Conservation (phyloP, 331 rosid genomes). For the Telfairia occidentalis region DNA sequence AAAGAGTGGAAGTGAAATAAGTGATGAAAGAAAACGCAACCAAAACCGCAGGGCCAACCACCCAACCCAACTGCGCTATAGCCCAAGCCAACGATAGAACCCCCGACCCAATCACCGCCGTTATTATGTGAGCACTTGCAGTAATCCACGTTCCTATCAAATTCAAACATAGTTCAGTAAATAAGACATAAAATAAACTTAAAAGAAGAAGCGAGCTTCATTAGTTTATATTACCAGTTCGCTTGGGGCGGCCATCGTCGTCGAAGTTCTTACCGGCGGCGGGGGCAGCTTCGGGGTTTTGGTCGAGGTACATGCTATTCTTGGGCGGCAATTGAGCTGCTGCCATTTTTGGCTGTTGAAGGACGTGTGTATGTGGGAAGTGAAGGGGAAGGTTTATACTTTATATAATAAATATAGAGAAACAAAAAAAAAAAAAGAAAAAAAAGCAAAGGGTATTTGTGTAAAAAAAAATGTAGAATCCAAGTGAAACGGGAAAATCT, state of each 20-base stretch:
- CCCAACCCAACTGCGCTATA: conserved; percentile 87
- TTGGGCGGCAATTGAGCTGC: not conserved
- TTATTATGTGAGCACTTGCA: conserved; percentile 92
- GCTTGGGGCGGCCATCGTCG: conserved; percentile 69
- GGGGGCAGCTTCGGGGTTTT: not conserved
- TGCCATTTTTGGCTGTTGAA: not conserved
- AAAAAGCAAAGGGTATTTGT: not conserved
- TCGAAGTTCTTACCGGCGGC: conserved; percentile 38
- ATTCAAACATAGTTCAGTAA: not conserved
- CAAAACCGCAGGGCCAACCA: conserved; percentile 75
- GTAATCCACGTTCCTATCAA: conserved; percentile 84
- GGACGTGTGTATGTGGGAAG: not conserved
- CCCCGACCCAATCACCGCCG: conserved; percentile 96
- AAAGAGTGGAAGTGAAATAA: conserved; percentile 84
- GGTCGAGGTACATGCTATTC: not conserved
- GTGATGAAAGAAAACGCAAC: conserved; percentile 77
- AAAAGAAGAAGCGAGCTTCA: not conserved
- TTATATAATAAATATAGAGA: conserved; percentile 1
- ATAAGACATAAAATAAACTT: not conserved
- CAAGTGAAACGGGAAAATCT: not conserved
- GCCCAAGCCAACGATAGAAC: conserved; percentile 93
- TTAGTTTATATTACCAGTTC: conserved; percentile 81
- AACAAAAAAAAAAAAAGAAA: not conserved
- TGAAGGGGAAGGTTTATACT: not conserved
- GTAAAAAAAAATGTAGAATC: not conserved